A percentile compares a stretch with the other conserved stretches of the same genome.
Evolutionary conservation across 495 filamentous ascomycete genomes (phyloP).

Genomic region (Ramalina intermedia): DNA sequence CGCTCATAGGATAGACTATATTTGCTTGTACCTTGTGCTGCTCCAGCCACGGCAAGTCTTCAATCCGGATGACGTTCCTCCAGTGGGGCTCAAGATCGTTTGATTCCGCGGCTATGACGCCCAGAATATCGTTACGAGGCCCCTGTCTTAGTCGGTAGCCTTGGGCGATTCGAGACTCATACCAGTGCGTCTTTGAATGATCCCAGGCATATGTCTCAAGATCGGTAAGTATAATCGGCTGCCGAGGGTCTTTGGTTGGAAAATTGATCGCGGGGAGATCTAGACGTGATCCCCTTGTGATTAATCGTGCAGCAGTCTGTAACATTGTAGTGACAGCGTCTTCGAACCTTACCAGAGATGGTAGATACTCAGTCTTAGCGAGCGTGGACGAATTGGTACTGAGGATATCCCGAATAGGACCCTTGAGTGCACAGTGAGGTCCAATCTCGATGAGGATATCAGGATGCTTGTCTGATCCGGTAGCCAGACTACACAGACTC

Average conservation of each 20-base stretch:
- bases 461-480: conserved; percentile 9
- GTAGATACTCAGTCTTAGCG: neutral
- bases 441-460: conserved; percentile 36
- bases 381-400: neutral
- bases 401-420: conserved; percentile 28
- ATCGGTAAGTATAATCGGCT: neutral
- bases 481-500: neutral
- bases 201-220: conserved; percentile 8
- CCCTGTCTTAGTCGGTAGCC: conserved; percentile 18
- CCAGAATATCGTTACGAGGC: conserved; percentile 23
- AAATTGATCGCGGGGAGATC: neutral
- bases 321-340: neutral
- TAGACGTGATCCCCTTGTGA: conserved; percentile 5
- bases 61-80: conserved; percentile 8
- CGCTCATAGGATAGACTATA: conserved; percentile 36
- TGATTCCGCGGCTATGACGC: conserved; percentile 11
- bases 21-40: conserved; percentile 2
- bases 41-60: conserved; percentile 19
- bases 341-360: neutral
- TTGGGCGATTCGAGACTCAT: neutral
- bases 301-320: conserved; percentile 7
- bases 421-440: conserved; percentile 29
- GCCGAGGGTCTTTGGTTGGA: neutral
- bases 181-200: conserved; percentile 19
- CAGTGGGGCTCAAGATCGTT: conserved; percentile 6